Conservation (phyloP, 2,329 filamentous ascomycete genomes). For the Aspergillus phoenicis region DNA sequence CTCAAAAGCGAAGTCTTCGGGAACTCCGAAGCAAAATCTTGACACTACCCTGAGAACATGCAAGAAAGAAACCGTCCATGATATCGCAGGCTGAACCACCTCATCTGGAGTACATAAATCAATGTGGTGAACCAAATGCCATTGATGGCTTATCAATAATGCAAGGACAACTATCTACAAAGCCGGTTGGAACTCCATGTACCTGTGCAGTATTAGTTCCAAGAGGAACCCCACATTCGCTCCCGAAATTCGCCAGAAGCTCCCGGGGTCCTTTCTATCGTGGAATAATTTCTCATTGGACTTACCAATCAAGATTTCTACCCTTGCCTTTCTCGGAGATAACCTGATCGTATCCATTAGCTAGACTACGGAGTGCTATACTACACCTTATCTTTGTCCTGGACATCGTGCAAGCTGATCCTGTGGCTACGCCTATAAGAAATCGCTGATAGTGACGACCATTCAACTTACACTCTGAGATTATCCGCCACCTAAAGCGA, state of each 20-base stretch:
- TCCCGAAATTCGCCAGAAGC: slow-evolving; percentile 11
- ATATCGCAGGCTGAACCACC: not conserved
- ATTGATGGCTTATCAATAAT: not conserved
- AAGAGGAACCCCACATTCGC: slow-evolving; percentile 14
- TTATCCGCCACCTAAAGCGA: not conserved
- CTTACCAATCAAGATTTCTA: slow-evolving; percentile 1
- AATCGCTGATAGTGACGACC: not conserved
- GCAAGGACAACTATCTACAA: not conserved
- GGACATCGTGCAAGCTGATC: not conserved
- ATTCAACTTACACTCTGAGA: not conserved
- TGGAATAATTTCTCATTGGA: slow-evolving; percentile 13
- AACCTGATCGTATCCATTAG: not conserved
- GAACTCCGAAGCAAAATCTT: not conserved
- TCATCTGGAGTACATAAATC: not conserved
- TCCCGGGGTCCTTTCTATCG: slow-evolving; percentile 7
- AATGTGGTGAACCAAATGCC: not conserved
- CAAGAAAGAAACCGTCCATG: not conserved
- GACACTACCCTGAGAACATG: not conserved
- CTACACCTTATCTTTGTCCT: slow-evolving; percentile 1
- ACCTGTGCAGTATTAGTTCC: not conserved
- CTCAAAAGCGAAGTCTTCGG: not conserved
- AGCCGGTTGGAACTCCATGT: not conserved
- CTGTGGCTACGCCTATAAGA: not conserved
- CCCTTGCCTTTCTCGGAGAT: slow-evolving; percentile 1
- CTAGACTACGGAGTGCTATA: not conserved